phyloP scores from a whole-genome alignment of 768 basidiomycete genomes.

The Lyophyllum semitale region DNA sequence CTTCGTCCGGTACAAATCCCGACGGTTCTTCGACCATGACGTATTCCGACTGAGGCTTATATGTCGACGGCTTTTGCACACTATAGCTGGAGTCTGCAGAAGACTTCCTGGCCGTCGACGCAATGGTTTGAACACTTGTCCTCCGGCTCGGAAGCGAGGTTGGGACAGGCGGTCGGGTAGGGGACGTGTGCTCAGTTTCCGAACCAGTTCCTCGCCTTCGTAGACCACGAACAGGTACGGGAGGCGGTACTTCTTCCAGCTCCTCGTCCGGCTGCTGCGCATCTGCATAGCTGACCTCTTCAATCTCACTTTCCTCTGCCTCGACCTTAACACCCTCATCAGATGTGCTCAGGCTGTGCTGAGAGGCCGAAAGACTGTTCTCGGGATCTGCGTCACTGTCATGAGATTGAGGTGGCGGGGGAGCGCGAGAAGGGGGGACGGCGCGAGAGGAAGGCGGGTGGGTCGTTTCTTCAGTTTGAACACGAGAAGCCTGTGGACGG shows the following conservation, averaged over 20 bases:
- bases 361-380: constrained; percentile 25
- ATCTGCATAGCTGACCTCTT: constrained; percentile 65
- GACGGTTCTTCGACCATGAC: constrained; percentile 64
- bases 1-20: constrained; percentile 33
- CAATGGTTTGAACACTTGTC: constrained; percentile 35
- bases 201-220: constrained; percentile 23
- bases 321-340: constrained; percentile 69
- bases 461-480: constrained; percentile 21
- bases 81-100: constrained; percentile 32
- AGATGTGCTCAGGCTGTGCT: constrained; percentile 40
- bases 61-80: constrained; percentile 24
- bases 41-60: constrained; percentile 48
- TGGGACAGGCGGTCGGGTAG: constrained; percentile 54
- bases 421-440: constrained; percentile 17
- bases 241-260: constrained; percentile 52
- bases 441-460: constrained; percentile 14
- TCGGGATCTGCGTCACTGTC: constrained; percentile 45
- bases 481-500: constrained; percentile 32
- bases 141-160: constrained; percentile 37
- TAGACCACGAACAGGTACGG: constrained; percentile 50
- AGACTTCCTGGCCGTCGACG: constrained; percentile 35
- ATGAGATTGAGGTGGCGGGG: constrained; percentile 35
- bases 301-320: constrained; percentile 72
- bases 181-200: constrained; percentile 19
- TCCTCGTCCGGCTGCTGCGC: constrained; percentile 35